Evolutionary conservation across 2,329 filamentous ascomycete genomes (phyloP), one percentile per base, ranked within the genome.

Genomic region (Cercospora sp.): DNA sequence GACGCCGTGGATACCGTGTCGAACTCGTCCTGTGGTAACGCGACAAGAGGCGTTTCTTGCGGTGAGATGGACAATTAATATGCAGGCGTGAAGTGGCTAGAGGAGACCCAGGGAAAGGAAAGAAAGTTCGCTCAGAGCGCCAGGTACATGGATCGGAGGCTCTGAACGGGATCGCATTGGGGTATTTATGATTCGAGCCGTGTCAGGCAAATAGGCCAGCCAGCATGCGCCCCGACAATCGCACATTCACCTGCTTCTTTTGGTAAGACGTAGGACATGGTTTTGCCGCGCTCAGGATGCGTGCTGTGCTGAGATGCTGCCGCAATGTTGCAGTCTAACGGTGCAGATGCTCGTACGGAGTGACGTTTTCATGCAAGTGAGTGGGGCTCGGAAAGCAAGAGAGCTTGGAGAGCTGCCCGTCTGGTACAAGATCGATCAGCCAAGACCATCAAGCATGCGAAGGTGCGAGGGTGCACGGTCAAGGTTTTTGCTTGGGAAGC

Each of bases 311-410:
- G n/a, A 31, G 36, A 20, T 51, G 23, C 7, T 57, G 53, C 40
- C 23, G 36, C 23, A 28, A 63, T 42, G 60, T 63, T 18, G 60
- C 60, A 63, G 13, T 33, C n/a, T 13, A 16, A 42, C 60, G 45
- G 18, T 55, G 45, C 45, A 36, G 28, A 40, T 18, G 30, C 55
- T 36, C 55, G 55, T 31, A 36, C 26, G 7, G 55, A 28, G 61
- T 63, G 61, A 63, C 61, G 61, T 63, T 23, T n/a, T 55, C n/a
- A 51, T 33, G 61, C 61, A 63, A 55, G 30, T 31, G 48, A 23
- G 61, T 36, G 61, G 61, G 53, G 45, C 42, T 23, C 10, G 13
- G n/a, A 18, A 31, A 10, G 55, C 55, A 33, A 16, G 55, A 59
- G 23, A 59, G 55, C 28, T 45, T 36, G 18, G 45, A 20, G 60